Percentiles rank a stretch among this genome's conserved stretches.
These are phyloP conservation scores for Elsinoe ampelina DNA, from an alignment of 2,329 filamentous ascomycete genomes.

Conservation along the genomic window DNA sequence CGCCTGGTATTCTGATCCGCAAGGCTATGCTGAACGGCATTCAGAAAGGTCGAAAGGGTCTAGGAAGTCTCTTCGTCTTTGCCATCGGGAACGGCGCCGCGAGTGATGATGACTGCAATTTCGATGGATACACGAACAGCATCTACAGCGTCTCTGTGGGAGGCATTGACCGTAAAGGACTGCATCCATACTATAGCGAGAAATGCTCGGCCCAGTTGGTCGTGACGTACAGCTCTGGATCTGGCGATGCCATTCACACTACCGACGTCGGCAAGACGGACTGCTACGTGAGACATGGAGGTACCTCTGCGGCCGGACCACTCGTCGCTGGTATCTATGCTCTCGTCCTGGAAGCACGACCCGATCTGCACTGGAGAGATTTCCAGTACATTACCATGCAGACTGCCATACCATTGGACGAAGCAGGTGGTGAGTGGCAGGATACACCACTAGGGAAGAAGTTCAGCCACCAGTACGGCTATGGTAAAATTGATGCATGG, in stretches of 20 bases:
- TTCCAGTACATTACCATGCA: conserved; percentile 83
- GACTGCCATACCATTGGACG: conserved; percentile 71
- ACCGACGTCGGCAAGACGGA: conserved; percentile 78
- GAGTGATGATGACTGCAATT: conserved; percentile 93
- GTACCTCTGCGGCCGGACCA: conserved; percentile 90
- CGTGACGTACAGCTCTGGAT: conserved; percentile 92
- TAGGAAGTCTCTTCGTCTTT: conserved; percentile 91
- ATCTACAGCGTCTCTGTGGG: conserved; percentile 98
- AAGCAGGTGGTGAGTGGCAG: conserved; percentile 69
- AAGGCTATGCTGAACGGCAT: conserved; percentile 86
- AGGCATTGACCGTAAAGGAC: conserved; percentile 74
- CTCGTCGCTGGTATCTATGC: conserved; percentile 88
- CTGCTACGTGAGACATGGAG: conserved; percentile 77
- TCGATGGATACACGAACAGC: conserved; percentile 98
- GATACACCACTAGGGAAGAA: conserved; percentile 69
- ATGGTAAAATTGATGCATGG: conserved; percentile 88
- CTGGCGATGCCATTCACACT: conserved; percentile 83
- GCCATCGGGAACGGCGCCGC: conserved; percentile 88
- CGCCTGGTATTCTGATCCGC: conserved; percentile 77
- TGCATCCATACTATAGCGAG: conserved; percentile 94
- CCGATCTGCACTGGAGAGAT: conserved; percentile 86
- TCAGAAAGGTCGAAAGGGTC: conserved; percentile 73
- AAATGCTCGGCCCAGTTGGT: conserved; percentile 91
- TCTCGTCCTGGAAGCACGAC: conserved; percentile 72
- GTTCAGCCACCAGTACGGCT: conserved; percentile 91